Base-by-base conservation (phyloP, 2,329 filamentous ascomycete genomes). In the Coniochaeta pulveracea region DNA sequence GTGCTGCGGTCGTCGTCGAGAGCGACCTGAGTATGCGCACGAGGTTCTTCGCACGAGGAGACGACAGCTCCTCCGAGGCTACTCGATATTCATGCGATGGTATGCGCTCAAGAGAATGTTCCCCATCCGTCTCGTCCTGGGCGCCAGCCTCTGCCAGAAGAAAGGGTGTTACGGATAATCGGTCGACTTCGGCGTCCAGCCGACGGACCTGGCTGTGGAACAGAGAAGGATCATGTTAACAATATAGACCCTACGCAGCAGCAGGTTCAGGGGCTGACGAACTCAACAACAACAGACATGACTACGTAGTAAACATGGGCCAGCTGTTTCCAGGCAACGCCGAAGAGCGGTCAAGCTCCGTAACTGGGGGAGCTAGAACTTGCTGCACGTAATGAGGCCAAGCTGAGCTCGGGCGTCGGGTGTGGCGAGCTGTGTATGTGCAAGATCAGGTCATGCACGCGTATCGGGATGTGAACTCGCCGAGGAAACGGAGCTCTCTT, bases 11-110 rank as follows among this genome's bases (percentile, higher is more conserved):
- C 2, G 75, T 72, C 1, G 79, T 73, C 3, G 75, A 75, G 10
- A 93, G 58, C 3, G 74, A 64, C 53, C 80, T 79, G 47, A 84
- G 72, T 35, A 86, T 71, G 37, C 60, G 62, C 43, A 86, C 69
- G 24, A 93, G 60, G 34, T 76, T 65, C 52, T 72, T 58, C 44
- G 79, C 58, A 33, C 73, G 60, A 17, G 69, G 64, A 14, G 66
- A 68, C 40, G 67, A 57, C 33, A 72, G 51, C 27, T 61, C 61
- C 17, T 57, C 57, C 17, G 45, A 41, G 21, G 57, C 52, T 25
- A 40, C 37, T 19, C 18, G 28, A 14, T 31, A 31, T 10, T 22
- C 18, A 17, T 22, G 19, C n/a, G 19, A 17, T 8, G 6, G 28
- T 17, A 21, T 18, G 17, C 22, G 28, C 7, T 22, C 28, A 31